Conservation (phyloP, 2,329 filamentous ascomycete genomes). For the Diaporthe capsici region DNA sequence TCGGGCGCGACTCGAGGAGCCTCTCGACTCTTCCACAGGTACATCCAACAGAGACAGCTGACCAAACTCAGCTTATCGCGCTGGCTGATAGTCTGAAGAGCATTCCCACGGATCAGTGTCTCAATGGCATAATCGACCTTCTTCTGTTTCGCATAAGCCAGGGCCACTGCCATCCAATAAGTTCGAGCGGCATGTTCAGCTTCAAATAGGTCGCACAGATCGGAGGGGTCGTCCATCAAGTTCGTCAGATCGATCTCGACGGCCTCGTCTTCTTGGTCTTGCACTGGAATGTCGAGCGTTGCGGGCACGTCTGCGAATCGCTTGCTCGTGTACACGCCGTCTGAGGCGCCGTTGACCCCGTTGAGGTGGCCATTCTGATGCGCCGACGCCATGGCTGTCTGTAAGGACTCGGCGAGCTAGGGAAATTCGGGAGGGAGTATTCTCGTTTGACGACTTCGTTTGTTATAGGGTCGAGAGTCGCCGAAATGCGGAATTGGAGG, state of each 20-base stretch:
- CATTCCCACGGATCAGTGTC: constrained; percentile 80
- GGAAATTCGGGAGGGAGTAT: not conserved
- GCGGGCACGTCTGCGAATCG: constrained; percentile 76
- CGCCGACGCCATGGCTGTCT: constrained; percentile 59
- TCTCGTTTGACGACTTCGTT: constrained; percentile 3
- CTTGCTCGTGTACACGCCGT: constrained; percentile 60
- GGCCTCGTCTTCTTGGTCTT: constrained; percentile 77
- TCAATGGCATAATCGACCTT: constrained; percentile 89
- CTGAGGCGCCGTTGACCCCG: constrained; percentile 57
- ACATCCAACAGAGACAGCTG: constrained; percentile 90
- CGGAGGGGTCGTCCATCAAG: constrained; percentile 92
- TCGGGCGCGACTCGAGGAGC: constrained; percentile 76
- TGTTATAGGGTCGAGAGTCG: constrained; percentile 13
- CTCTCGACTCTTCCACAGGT: constrained; percentile 89
- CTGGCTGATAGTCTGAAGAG: constrained; percentile 77
- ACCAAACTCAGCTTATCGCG: constrained; percentile 90
- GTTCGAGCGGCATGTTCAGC: constrained; percentile 92
- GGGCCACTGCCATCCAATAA: constrained; percentile 98
- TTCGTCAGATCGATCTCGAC: constrained; percentile 96
- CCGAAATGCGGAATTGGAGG: constrained; percentile 2
- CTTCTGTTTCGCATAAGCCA: constrained; percentile 96
- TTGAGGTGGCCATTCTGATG: constrained; percentile 61
- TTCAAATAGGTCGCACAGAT: constrained; percentile 94
- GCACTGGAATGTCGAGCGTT: constrained; percentile 76
- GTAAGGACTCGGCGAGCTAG: constrained; percentile 38